Conservation (phyloP, 495 filamentous ascomycete species). For the Wilcoxina mikolae region DNA sequence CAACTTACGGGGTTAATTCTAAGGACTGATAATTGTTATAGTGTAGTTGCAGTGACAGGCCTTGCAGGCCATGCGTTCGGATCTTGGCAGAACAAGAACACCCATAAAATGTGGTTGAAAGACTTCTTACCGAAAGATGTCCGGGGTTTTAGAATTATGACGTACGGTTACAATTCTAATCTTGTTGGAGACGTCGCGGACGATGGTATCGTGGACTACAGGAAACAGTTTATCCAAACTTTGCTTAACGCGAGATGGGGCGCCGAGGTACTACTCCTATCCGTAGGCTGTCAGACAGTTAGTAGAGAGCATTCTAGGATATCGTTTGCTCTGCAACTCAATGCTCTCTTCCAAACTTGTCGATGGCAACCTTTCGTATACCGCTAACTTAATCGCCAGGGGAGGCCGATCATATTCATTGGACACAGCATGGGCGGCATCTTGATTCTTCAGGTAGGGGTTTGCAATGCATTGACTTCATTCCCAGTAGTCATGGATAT, state of each 20-base stretch:
- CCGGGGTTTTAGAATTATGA: not conserved
- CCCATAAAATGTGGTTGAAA: slow-evolving; percentile 2
- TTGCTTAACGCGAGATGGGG: not conserved
- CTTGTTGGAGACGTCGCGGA: not conserved
- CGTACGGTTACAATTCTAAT: slow-evolving; percentile 6
- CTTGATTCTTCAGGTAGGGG: slow-evolving; percentile 6
- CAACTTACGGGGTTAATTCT: not conserved
- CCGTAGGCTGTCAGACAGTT: not conserved
- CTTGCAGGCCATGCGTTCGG: slow-evolving; percentile 4
- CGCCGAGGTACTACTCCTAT: not conserved
- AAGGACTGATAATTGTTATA: not conserved
- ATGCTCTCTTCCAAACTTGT: not conserved
- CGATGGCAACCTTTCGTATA: not conserved
- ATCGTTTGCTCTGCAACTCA: not conserved
- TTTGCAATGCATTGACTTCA: not conserved
- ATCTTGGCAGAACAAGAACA: not conserved
- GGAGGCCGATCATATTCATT: slow-evolving; percentile 4
- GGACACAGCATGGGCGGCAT: slow-evolving; percentile 6
- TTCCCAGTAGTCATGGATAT: not conserved
- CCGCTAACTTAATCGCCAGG: not conserved
- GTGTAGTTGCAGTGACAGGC: too few species aligned
- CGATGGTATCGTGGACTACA: not conserved
- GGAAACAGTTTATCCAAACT: slow-evolving; percentile 1
- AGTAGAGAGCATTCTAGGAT: not conserved
- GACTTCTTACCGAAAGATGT: slow-evolving; percentile 5